Evolutionary conservation across 2,329 filamentous ascomycete species (phyloP), one percentile per base, ranked within the genome.

Genomic region (Podosphaera xanthii): DNA sequence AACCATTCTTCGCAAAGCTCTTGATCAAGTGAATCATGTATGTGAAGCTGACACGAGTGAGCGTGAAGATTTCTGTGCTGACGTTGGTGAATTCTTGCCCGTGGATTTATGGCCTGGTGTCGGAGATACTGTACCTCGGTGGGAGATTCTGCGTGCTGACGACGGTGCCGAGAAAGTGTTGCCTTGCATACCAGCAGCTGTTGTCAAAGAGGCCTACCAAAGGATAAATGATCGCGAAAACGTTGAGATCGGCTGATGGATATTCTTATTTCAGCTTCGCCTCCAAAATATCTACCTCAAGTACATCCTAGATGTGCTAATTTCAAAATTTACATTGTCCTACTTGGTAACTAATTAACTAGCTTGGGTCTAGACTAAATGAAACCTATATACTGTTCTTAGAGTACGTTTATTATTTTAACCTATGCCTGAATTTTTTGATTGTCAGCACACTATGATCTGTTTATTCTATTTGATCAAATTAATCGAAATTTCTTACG

Each of bases 31-130:
- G 7, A 82, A 90, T 61, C 82, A 80, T 67, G 74, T 97, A 8
- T 81, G 86, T 62, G 79, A 86, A 10, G 75, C 80, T 10, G 92
- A 98, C 69, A 74, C 79, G 59, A 75, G 75, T 48, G 82, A 88
- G 62, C 77, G 92, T 44, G 85, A 94, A 63, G 74, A 78, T 0
- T 97, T 98, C 69, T 79, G 86, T 40, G 76, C 83, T 35, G 85
- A 94, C 50, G 83, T 92, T 10, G 90, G 89, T 6, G 87, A 94
- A 63, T 94, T 82, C 68, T 72, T 98, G 9, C 92, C 92, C 0
- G 83, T 84, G 0, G 89, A 96, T 69, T 80, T 96, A 31, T 96
- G 89, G 88, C 83, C 82, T 0, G 86, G 84, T 0, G 78, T 92
- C 70, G 79, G 78, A 62, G 76, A 73, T n/a, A 59, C 61, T 10